Evolutionary conservation across 2,329 filamentous ascomycete species (phyloP).

Genomic region (Fusarium sacchari): DNA sequence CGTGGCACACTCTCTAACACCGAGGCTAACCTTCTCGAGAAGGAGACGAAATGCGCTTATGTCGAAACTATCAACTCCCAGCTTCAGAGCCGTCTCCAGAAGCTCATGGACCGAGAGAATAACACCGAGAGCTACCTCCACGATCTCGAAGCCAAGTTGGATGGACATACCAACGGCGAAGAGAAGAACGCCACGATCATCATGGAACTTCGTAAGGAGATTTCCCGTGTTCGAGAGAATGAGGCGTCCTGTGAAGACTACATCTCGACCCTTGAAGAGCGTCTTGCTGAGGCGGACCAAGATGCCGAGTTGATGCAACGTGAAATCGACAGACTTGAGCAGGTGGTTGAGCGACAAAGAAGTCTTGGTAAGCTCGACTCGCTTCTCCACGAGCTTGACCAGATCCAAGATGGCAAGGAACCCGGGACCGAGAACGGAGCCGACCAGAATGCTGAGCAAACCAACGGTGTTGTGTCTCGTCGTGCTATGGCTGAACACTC

Average conservation of each 20-base stretch:
- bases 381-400: slow-evolving; percentile 88
- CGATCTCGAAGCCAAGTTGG: slow-evolving; percentile 89
- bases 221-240: slow-evolving; percentile 86
- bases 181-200: slow-evolving; percentile 92
- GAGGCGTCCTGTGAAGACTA: slow-evolving; percentile 94
- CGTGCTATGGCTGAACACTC: slow-evolving; percentile 62
- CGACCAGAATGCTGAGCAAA: slow-evolving; percentile 38
- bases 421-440: slow-evolving; percentile 48
- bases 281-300: slow-evolving; percentile 93
- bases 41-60: slow-evolving; percentile 92
- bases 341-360: slow-evolving; percentile 93
- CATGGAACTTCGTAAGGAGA: slow-evolving; percentile 88
- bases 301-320: slow-evolving; percentile 97
- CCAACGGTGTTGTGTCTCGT: slow-evolving; percentile 55
- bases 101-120: slow-evolving; percentile 88
- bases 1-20: slow-evolving; percentile 83
- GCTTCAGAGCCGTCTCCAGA: slow-evolving; percentile 89
- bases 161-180: slow-evolving; percentile 89
- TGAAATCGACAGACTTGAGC: slow-evolving; percentile 92
- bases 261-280: slow-evolving; percentile 95
- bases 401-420: slow-evolving; percentile 69
- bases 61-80: slow-evolving; percentile 92
- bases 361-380: slow-evolving; percentile 95
- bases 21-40: slow-evolving; percentile 89
- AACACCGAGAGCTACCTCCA: slow-evolving; percentile 94